Conservation (phyloP, 306 rosid species). For the Cucumis cinereus region DNA sequence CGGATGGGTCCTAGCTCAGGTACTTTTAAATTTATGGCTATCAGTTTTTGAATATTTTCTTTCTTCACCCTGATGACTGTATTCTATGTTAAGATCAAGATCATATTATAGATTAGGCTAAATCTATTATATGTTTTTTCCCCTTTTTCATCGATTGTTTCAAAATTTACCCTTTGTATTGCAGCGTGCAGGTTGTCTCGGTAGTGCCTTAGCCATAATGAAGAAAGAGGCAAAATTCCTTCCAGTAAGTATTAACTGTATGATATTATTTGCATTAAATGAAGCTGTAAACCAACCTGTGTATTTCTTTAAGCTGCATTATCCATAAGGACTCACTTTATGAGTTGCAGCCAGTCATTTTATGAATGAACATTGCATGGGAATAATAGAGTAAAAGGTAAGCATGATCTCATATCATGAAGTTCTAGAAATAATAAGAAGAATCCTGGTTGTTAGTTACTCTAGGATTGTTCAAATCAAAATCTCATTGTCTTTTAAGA, state of each 20-base stretch:
- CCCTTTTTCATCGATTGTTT: neutral
- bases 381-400: neutral
- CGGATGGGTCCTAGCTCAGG: conserved; percentile 93
- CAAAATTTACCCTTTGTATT: conserved; percentile 6
- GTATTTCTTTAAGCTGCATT: neutral
- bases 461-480: neutral
- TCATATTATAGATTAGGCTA: neutral
- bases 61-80: neutral
- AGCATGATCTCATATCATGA: neutral
- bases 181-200: conserved; percentile 84
- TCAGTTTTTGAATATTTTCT: neutral
- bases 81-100: neutral
- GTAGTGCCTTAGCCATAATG: conserved; percentile 70
- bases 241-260: conserved; percentile 39
- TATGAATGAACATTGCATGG: neutral
- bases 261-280: neutral
- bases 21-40: conserved; percentile 15
- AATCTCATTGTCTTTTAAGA: neutral
- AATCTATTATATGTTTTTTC: neutral
- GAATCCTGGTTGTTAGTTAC: neutral
- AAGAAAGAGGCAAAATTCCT: conserved; percentile 61
- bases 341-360: neutral
- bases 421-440: neutral
- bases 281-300: neutral
- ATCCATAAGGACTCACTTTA: neutral